Conservation (phyloP, 148 eudicot genomes). For the Fallopia convolvulus region DNA sequence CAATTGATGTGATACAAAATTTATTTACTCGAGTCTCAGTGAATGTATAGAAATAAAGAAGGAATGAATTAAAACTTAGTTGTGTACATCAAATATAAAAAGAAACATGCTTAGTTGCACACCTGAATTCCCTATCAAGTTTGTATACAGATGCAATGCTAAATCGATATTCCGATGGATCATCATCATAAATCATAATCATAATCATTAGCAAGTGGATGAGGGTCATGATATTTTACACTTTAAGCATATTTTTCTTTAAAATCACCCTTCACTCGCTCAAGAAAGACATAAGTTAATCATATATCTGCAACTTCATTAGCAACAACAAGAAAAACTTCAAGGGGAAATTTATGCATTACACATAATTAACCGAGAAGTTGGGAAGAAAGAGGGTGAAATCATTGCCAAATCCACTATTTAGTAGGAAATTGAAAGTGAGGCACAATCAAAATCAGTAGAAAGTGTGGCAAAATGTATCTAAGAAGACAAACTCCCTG, state of each 20-base stretch:
- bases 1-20: too few species aligned
- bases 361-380: background rate
- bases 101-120: conserved; percentile 15
- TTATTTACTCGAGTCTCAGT: too few species aligned
- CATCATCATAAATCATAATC: conserved; percentile 88
- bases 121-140: conserved; percentile 97
- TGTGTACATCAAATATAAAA: background rate
- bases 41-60: too few species aligned
- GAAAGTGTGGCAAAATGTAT: too few species aligned
- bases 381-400: background rate
- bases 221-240: conserved; percentile 51
- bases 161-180: conserved; percentile 80
- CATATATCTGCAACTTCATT: conserved; percentile 83
- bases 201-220: conserved; percentile 72
- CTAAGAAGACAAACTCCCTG: too few species aligned
- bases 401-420: conserved; percentile 72
- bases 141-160: conserved; percentile 72
- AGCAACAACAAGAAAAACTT: conserved; percentile 94
- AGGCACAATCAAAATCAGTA: conserved; percentile 20
- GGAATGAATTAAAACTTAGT: background rate
- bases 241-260: conserved; percentile 81
- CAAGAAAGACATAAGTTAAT: conserved; percentile 92
- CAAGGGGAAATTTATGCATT: conserved; percentile 12
- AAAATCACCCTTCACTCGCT: conserved; percentile 92
- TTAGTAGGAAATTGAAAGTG: conserved; percentile 92